phyloP scores from a whole-genome alignment of 768 basidiomycete genomes.

The Tephrocybe sp. region DNA sequence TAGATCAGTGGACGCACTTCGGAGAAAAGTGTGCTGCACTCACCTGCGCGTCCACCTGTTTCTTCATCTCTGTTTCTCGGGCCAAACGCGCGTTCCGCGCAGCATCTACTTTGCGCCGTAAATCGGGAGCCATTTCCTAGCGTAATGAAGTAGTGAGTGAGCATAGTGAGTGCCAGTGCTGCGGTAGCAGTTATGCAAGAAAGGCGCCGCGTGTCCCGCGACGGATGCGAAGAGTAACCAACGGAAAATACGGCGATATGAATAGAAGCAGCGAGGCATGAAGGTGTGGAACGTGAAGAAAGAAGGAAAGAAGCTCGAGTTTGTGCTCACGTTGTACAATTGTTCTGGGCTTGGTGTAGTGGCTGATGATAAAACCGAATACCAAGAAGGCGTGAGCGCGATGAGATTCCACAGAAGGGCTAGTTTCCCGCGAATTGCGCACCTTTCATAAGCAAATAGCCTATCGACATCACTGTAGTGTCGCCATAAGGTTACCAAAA shows the following conservation, averaged over 20 bases:
- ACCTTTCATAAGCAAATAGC: slow-evolving; percentile 64
- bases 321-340: slow-evolving; percentile 44
- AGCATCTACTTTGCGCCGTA: slow-evolving; percentile 61
- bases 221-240: slow-evolving; percentile 10
- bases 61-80: slow-evolving; percentile 52
- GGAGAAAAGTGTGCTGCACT: slow-evolving; percentile 15
- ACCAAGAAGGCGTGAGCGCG: slow-evolving; percentile 12
- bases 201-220: slow-evolving; percentile 11
- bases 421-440: slow-evolving; percentile 19
- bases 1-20: slow-evolving; percentile 5
- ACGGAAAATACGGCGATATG: slow-evolving; percentile 11
- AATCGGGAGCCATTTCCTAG: slow-evolving; percentile 63
- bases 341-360: slow-evolving; percentile 53
- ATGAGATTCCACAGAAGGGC: slow-evolving; percentile 9
- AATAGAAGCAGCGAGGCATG: slow-evolving; percentile 7
- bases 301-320: slow-evolving; percentile 11
- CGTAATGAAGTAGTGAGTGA: slow-evolving; percentile 10
- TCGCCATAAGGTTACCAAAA: slow-evolving; percentile 1
- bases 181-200: background rate
- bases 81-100: slow-evolving; percentile 49
- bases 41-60: slow-evolving; percentile 52
- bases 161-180: background rate
- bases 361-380: slow-evolving; percentile 27
- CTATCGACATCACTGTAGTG: slow-evolving; percentile 48
- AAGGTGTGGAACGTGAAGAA: slow-evolving; percentile 1